Base-by-base conservation (phyloP, 108 stramenopile genomes). In the Chaetoceros tenuissimus region DNA sequence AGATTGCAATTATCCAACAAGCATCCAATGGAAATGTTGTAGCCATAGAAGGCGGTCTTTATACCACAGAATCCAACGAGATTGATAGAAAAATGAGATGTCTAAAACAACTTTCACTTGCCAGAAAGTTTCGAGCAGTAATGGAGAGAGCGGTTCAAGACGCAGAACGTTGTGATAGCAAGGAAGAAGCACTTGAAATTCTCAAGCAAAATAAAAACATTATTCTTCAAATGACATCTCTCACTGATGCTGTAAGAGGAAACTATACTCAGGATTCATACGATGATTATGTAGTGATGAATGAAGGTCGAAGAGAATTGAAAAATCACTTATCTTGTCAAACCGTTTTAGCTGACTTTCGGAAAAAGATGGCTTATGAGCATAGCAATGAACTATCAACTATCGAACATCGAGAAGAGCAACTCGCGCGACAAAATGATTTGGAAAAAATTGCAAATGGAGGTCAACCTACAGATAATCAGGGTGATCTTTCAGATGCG, bases 181-280 rank as follows among this genome's bases (percentile, higher is more conserved):
- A 59, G 21, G 2, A 7, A 16, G 1, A 50, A 31, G 46, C 16
- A n/a, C 30, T 25, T 1, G 25, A 59, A 2, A 59, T 59, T 3
- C 19, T 59, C 46, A 26, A 17, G 18, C n/a, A 16, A 3, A 17
- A 59, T 28, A 46, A 17, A 27, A 22, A 24, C 5, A 22, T 21
- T 2, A 59, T 59, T 19, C 13, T 40, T 16, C 21, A 48, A 20
- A 40, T 59, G 46, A 46, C 34, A 2, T 46, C 45, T 2, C 47
- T 59, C 3, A 59, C 58, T 1, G 45, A 48, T 28, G 58, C 58
- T 17, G 58, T 59, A 17, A 24, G 58, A 24, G 58, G 58, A n/a
- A 24, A 24, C 1, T 59, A 48, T 31, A 59, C 47, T 20, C 45
- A 23, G 20, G 46, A 46, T 48, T 46, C 45, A 29, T 59, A 59